These are phyloP conservation scores for Ulota crispa DNA, from an alignment of 225 moss, liverwort and hornwort species.

Conservation along the genomic window DNA sequence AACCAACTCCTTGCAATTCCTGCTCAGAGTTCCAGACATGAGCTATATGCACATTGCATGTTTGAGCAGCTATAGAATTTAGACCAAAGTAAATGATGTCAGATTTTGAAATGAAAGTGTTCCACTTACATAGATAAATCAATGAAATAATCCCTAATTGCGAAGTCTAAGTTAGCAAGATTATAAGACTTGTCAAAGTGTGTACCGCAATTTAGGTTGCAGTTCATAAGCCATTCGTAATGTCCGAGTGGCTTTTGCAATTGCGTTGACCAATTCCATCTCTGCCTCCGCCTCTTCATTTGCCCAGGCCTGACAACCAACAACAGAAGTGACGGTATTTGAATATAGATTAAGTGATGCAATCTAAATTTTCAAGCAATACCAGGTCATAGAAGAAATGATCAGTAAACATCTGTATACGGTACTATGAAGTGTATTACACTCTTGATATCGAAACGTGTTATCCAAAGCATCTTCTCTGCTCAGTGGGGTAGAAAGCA, in stretches of 20 bases:
- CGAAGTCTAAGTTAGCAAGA: neutral
- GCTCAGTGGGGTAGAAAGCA: neutral
- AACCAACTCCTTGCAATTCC: neutral
- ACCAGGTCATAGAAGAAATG: neutral
- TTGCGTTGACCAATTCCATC: constrained; percentile 60
- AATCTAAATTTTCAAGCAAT: neutral
- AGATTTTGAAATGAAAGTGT: neutral
- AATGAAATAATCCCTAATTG: neutral
- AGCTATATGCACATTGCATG: neutral
- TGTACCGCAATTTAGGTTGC: constrained; percentile 72
- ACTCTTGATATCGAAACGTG: neutral
- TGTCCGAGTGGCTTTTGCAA: constrained; percentile 66
- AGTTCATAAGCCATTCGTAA: constrained; percentile 81
- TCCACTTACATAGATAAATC: neutral
- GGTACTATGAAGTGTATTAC: neutral
- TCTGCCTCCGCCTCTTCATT: constrained; percentile 52
- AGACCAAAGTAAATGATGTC: neutral
- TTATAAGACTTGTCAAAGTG: neutral
- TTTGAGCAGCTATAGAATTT: neutral
- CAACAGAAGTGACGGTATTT: neutral
- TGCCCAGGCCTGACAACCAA: constrained; percentile 56
- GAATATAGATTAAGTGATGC: neutral
- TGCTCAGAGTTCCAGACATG: neutral
- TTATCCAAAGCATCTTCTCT: neutral
- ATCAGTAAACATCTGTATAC: neutral